Base-by-base conservation (phyloP, 306 rosid genomes). In the Arachis hypogaea region DNA sequence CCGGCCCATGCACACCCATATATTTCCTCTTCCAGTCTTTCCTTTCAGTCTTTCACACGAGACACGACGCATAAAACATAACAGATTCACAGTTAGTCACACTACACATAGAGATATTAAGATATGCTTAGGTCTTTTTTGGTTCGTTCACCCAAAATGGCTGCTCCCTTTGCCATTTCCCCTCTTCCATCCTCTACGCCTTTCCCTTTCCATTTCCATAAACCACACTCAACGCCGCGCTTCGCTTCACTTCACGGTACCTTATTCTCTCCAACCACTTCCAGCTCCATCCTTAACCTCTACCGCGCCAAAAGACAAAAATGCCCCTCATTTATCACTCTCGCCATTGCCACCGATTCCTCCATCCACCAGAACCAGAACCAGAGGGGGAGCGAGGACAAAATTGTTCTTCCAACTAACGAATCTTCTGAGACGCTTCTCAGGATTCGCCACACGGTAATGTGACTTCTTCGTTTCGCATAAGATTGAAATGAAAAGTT, bases 381-480 rank as follows among this genome's bases (percentile, higher is more conserved):
- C 11, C 83, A 59, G 40, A 81, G 78, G 65, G 28, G 16, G 16
- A 52, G 58, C 11, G 83, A 78, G 45, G 82, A 78, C 65, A 87
- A 59, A 76, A n/a, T 86, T 12, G 81, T 87, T 57, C 99, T 94
- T 16, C 99, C 98, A 0, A 85, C 98, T 63, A 94, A 94, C 69
- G 86, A 90, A 38, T 89, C 97, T 2, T 94, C 99, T 0, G 84
- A 80, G 72, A 83, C 71, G 42, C 96, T 94, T 38, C 98, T 94
- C 77, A 83, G 93, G 75, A 83, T 94, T 64, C 99, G 99, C 38
- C 99, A 94, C 80, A 82, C 99, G 92, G 99, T 94, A 82, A 68
- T 72, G 54, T 42, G 61, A 59, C 4, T 28, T 68, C 38, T 14
- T 29, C 0, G 52, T 66, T 46, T 36, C 14, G 6, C 4, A 6